phyloP scores from a whole-genome alignment of 2,329 filamentous ascomycete species.

The Exophiala sp. region DNA sequence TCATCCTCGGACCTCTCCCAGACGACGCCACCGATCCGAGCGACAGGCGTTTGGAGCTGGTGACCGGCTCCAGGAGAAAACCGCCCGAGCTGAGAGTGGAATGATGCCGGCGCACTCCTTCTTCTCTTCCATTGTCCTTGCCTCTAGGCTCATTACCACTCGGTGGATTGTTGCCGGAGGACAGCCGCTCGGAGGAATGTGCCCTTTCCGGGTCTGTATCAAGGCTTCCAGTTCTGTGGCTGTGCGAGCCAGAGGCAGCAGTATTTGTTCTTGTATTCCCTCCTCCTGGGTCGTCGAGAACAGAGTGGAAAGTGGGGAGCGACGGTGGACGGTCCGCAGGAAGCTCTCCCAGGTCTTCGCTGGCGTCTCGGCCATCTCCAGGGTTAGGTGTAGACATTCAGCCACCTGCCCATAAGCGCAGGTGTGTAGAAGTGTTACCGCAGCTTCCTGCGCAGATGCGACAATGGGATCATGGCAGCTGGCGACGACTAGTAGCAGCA shows the following conservation, averaged over 20 bases:
- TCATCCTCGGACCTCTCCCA: constrained; percentile 35
- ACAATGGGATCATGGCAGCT: constrained; percentile 16
- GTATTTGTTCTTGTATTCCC: constrained; percentile 14
- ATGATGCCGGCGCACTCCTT: constrained; percentile 4
- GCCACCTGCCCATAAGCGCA: constrained; percentile 24
- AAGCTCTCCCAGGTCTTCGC: constrained; percentile 6
- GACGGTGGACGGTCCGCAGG: constrained; percentile 8
- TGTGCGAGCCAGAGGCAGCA: constrained; percentile 11
- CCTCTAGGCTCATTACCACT: constrained; percentile 9
- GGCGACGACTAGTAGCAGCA: not conserved
- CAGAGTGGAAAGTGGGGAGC: constrained; percentile 22
- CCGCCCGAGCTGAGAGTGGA: constrained; percentile 33
- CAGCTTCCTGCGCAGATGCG: constrained; percentile 19
- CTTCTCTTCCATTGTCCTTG: constrained; percentile 17
- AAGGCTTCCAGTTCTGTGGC: constrained; percentile 9
- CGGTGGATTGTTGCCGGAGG: constrained; percentile 5
- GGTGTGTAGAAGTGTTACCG: constrained; percentile 19
- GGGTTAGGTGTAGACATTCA: constrained; percentile 23
- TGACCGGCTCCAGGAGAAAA: constrained; percentile 43
- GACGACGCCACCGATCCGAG: constrained; percentile 29
- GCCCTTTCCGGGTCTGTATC: constrained; percentile 4
- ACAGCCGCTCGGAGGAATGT: constrained; percentile 8
- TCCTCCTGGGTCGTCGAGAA: constrained; percentile 14
- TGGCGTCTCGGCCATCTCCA: constrained; percentile 16
- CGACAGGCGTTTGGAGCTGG: constrained; percentile 32